Conservation (phyloP, 495 filamentous ascomycete genomes). For the Glarea lozoyensis region DNA sequence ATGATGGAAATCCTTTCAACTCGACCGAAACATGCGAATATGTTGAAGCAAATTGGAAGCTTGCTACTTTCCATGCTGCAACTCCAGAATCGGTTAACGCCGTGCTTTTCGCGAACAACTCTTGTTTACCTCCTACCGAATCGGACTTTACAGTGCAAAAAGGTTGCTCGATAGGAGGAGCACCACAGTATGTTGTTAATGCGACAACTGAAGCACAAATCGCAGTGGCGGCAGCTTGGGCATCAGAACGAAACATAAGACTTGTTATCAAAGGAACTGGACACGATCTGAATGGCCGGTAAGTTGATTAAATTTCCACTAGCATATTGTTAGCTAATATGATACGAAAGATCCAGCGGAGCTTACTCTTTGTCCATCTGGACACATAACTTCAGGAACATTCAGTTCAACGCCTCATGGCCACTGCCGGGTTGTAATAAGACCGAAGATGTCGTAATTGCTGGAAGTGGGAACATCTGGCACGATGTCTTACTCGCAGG, state of each 20-base stretch:
- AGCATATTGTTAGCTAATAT: conserved; percentile 3
- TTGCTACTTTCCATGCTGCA: conserved; percentile 20
- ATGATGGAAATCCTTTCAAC: conserved; percentile 29
- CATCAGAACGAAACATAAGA: conserved; percentile 39
- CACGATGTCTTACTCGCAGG: not conserved
- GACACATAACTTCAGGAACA: conserved; percentile 32
- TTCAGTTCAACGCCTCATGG: conserved; percentile 24
- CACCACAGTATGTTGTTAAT: conserved; percentile 27
- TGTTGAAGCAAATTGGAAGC: conserved; percentile 25
- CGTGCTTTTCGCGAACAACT: conserved; percentile 5
- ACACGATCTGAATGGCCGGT: conserved; percentile 31
- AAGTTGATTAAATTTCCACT: not conserved
- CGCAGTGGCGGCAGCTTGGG: conserved; percentile 5
- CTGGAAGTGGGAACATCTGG: not conserved
- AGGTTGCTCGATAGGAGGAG: conserved; percentile 26
- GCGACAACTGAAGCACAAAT: conserved; percentile 23
- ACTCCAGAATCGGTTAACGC: not conserved
- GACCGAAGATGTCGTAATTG: not conserved
- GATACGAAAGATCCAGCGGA: conserved; percentile 42
- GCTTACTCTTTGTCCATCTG: conserved; percentile 40
- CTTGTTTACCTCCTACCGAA: not conserved
- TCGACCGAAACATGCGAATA: conserved; percentile 21
- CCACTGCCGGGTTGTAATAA: not conserved
- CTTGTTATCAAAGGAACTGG: conserved; percentile 55
- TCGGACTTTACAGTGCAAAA: conserved; percentile 29